Percentiles rank a stretch among this genome's conserved stretches.
Evolutionary conservation across 352 stramenopile species (phyloP).

Genomic region (Phytophthora foliorum): DNA sequence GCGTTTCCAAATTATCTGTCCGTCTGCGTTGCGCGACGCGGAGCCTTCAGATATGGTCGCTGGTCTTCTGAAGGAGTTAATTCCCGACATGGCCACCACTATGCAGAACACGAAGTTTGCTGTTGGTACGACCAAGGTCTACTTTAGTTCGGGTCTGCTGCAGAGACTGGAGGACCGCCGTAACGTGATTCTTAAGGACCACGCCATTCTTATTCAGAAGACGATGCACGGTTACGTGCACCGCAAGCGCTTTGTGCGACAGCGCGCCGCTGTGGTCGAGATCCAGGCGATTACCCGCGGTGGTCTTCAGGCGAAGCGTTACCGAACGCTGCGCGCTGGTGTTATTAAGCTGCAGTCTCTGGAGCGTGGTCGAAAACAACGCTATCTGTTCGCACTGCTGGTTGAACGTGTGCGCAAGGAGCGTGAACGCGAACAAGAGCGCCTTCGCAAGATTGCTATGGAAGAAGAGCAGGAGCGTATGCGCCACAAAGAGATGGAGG

Average conservation of each 20-base stretch:
- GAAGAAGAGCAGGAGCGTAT: conserved; percentile 46
- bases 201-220: conserved; percentile 84
- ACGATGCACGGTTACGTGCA: conserved; percentile 69
- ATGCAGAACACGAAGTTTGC: conserved; percentile 87
- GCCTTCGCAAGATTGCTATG: conserved; percentile 45
- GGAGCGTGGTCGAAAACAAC: conserved; percentile 69
- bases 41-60: conserved; percentile 74
- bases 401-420: conserved; percentile 55
- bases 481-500: conserved; percentile 52
- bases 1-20: conserved; percentile 89
- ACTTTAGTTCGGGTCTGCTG: conserved; percentile 91
- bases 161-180: conserved; percentile 92
- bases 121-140: conserved; percentile 84
- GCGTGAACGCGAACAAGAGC: conserved; percentile 48
- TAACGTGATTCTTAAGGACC: conserved; percentile 77
- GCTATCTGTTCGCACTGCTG: conserved; percentile 59
- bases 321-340: conserved; percentile 52
- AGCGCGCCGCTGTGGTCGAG: conserved; percentile 55
- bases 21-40: conserved; percentile 65
- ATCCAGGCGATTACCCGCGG: conserved; percentile 63
- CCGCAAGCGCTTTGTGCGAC: conserved; percentile 62
- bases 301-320: conserved; percentile 49
- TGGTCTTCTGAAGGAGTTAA: conserved; percentile 76
- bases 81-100: conserved; percentile 65
- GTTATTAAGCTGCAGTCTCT: conserved; percentile 68